Evolutionary conservation across 208 protist genomes (phyloP).

Genomic region (Leishmania gerbilli): DNA sequence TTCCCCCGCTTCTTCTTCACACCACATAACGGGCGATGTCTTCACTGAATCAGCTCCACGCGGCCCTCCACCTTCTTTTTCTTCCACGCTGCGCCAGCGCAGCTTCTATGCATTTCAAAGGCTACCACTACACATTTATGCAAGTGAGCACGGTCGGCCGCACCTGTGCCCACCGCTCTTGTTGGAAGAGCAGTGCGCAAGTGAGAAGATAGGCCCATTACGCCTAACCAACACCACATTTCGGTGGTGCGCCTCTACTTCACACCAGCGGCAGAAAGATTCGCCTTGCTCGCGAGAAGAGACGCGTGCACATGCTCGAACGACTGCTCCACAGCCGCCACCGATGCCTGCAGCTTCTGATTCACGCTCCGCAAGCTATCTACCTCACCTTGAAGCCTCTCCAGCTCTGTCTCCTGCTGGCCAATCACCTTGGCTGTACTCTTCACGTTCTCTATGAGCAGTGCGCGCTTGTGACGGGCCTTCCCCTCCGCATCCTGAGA

Average conservation of each 20-base stretch:
- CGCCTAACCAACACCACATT: background rate
- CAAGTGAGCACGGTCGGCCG: too few relatives aligned
- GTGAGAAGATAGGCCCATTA: background rate
- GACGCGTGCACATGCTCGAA: constrained; percentile 83
- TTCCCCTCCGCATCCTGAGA: constrained; percentile 50
- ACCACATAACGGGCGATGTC: background rate
- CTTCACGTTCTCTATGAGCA: constrained; percentile 64
- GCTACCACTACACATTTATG: background rate
- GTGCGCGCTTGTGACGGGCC: constrained; percentile 42
- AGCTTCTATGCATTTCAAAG: constrained; percentile 3
- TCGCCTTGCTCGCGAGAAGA: constrained; percentile 42
- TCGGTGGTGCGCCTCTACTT: background rate
- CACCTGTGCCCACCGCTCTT: background rate
- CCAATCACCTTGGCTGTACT: constrained; percentile 58
- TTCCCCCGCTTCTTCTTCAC: background rate
- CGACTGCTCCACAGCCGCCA: constrained; percentile 59
- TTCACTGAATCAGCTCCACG: background rate
- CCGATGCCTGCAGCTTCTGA: constrained; percentile 37
- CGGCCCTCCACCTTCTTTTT: background rate
- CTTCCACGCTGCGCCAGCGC: background rate
- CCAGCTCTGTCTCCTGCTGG: constrained; percentile 58
- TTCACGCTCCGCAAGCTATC: constrained; percentile 46
- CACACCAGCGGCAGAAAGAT: background rate
- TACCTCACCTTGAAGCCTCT: constrained; percentile 47
- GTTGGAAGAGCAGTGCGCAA: background rate